Base-by-base conservation (phyloP, 176 grass and related monocot species). In the Hsuehochloa calcarea region DNA sequence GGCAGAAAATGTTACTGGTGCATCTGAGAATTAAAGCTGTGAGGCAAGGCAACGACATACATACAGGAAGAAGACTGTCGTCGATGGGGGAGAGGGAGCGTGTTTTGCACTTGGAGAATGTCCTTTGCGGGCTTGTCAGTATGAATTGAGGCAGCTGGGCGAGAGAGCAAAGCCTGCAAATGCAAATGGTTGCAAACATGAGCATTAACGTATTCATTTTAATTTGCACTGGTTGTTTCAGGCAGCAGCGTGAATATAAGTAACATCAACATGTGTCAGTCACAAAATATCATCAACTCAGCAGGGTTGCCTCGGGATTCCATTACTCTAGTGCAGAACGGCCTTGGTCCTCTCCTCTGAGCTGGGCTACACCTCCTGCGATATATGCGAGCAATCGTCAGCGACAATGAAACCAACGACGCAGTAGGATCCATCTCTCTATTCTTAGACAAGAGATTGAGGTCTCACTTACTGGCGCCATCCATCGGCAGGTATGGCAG, bases 401-500 rank as follows among this genome's bases (percentile, higher is more conserved):
- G 6, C 50, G 50, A 52, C 50, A 44, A 44, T 10, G 43, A 10
- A 52, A 52, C 50, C 50, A 12, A 50, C 47, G 15, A 50, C 4
- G 50, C 50, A 52, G 16, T 16, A 52, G 16, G 16, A 52, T 2
- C 50, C 16, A 17, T 6, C 16, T 50, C 47, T 52, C 50, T 52
- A 17, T 1, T 17, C 17, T 3, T 15, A 49, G 46, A 49, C 46
- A 1, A 51, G 47, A 16, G 13, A 15, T 3, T 16, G 10, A 43
- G 20, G 10, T 5, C 37, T 16, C 13, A 31, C 74, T 45, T 52
- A 90, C 90, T 68, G 95, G 93, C 52, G 95, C 95, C 89, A 98
- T 98, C 95, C 95, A 98, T 61, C 95, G 93, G 83, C 95, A 98
- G 60, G 93, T 92, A 68, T 90, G 87, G 84, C 95, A 98, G 52